A percentile compares a stretch with the other conserved stretches of the same genome.
These are phyloP conservation scores for Podila clonocystis DNA, from an alignment of 192 early-diverging fungal genomes.

Conservation along the genomic window DNA sequence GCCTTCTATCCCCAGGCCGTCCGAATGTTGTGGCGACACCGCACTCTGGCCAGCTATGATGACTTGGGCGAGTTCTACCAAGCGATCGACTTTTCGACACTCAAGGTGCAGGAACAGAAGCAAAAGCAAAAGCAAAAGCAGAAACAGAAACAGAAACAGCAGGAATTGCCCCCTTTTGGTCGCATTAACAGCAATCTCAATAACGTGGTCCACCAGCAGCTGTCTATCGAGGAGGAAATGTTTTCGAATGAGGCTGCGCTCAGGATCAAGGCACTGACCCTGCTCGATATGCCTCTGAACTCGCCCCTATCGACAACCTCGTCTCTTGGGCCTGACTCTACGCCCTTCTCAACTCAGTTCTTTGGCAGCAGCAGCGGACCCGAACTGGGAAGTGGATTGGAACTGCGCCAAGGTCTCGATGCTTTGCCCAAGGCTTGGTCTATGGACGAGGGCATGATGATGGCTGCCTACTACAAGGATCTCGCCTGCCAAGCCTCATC, in stretches of 20 bases:
- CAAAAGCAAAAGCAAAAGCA: slow-evolving; percentile 40
- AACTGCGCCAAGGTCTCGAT: slow-evolving; percentile 39
- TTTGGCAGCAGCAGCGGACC: slow-evolving; percentile 34
- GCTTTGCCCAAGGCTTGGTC: slow-evolving; percentile 7
- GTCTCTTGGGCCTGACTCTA: neutral
- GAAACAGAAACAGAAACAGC: slow-evolving; percentile 7
- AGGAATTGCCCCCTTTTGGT: neutral
- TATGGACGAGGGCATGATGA: slow-evolving; percentile 11
- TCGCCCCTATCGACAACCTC: slow-evolving; percentile 7
- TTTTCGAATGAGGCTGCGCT: slow-evolving; percentile 48
- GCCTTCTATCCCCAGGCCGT: slow-evolving; percentile 48
- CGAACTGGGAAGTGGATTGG: slow-evolving; percentile 11
- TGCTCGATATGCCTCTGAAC: slow-evolving; percentile 36
- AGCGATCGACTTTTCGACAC: slow-evolving; percentile 41
- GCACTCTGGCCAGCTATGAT: slow-evolving; percentile 41
- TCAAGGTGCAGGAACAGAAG: slow-evolving; percentile 5
- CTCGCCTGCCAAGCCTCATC: slow-evolving; percentile 1
- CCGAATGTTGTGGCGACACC: slow-evolving; percentile 44
- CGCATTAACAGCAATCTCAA: neutral
- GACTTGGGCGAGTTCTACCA: slow-evolving; percentile 41
- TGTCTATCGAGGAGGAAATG: slow-evolving; percentile 31
- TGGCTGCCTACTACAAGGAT: slow-evolving; percentile 15
- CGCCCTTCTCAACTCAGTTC: slow-evolving; percentile 24
- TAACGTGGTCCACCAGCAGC: neutral
- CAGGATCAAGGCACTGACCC: slow-evolving; percentile 37